phyloP scores from a whole-genome alignment of 2,329 filamentous ascomycete genomes.

The Karstenula rhodostoma region DNA sequence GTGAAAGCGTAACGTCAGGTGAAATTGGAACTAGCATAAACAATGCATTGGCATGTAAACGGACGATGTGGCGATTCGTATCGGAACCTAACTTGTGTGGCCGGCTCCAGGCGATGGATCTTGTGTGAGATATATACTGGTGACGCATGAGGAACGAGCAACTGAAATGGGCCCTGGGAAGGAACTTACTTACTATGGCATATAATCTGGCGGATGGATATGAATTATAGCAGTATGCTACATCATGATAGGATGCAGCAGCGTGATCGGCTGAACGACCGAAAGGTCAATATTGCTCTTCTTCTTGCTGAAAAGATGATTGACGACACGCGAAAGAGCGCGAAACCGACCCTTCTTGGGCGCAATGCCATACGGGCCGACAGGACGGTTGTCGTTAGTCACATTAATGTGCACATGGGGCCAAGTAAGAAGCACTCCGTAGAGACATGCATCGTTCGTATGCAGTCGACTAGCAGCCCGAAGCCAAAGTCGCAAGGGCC shows the following conservation, averaged over 20 bases:
- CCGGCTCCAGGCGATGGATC: background rate
- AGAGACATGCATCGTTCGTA: no score
- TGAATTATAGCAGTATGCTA: no score
- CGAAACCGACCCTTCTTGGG: background rate
- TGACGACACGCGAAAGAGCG: background rate
- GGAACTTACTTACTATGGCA: background rate
- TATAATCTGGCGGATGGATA: no score
- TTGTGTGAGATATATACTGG: background rate
- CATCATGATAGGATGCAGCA: no score
- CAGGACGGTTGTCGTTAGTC: background rate
- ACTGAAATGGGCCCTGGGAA: background rate
- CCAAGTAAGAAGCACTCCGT: no score
- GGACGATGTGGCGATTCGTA: background rate
- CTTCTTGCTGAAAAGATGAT: no score
- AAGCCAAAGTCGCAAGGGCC: no score
- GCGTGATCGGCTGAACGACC: no score
- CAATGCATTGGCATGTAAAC: background rate
- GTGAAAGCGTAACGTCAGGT: background rate
- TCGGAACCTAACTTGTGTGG: background rate
- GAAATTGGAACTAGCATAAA: background rate
- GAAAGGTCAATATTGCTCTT: no score
- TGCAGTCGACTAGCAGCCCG: no score
- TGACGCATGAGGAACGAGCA: background rate
- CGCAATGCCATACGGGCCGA: background rate
- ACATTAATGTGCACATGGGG: background rate